Base-by-base conservation (phyloP, 2,329 filamentous ascomycete species). In the Sphaerulina vaccinii region DNA sequence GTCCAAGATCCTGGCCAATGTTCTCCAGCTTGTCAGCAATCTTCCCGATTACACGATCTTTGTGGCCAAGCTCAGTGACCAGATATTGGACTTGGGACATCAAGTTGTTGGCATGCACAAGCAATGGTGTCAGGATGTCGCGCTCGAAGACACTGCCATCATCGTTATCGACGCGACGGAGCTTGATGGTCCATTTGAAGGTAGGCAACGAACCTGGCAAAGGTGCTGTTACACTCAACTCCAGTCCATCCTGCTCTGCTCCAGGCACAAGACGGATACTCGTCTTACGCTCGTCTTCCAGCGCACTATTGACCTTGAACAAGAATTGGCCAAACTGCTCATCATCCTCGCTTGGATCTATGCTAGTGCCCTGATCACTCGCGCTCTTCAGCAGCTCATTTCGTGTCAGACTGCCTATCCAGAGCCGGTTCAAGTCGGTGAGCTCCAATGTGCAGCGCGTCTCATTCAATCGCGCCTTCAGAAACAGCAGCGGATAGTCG, bases 391-490 rank as follows among this genome's bases (percentile, higher is more conserved):
- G 77, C 51, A 92, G 86, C 9, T 74, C 76, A n/a, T 74, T 75
- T 18, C 81, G 74, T 50, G 83, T 78, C 18, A 90, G 71, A 7
- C 68, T 75, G 69, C 91, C 87, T 21, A 74, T 71, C 88, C 88
- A 93, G n/a, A 90, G 73, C 58, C 84, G 80, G 64, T 80, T 83
- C 53, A 90, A 75, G 65, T 92, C 88, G 2, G 86, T 89, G 33
- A 92, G 65, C 52, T 81, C 77, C 22, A 91, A 67, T 1, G 73
- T 77, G 71, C 91, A 91, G 9, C 81, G 78, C 40, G 76, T 70
- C 13, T 73, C 45, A 4, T 72, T 72, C 62, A 86, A 83, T 22
- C 69, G 64, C 16, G 79, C 73, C 55, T 86, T 86, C 37, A 87
- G 75, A 27, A 91, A 74, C 6, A 91, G 57, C 19, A 78, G 73